These are phyloP conservation scores for Kuraishia cidri DNA, from an alignment of 805 yeast species.

Conservation along the genomic window DNA sequence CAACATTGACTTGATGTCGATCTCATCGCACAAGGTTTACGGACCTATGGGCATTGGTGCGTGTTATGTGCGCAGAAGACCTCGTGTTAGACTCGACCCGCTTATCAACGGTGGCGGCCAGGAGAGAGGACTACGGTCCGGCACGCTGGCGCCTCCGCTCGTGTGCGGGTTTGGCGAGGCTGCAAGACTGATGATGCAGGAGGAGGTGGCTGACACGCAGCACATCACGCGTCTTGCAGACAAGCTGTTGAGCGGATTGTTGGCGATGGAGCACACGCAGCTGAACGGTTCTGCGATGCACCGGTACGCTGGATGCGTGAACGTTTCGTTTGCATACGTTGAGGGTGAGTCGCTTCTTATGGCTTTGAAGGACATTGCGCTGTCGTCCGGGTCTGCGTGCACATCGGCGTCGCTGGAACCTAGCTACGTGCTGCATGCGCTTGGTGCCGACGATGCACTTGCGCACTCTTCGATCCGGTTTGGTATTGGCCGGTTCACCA, in stretches of 20 bases:
- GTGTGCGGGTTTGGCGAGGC: conserved; percentile 98
- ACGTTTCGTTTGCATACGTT: conserved; percentile 92
- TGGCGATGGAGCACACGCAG: conserved; percentile 81
- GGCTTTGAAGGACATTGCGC: conserved; percentile 96
- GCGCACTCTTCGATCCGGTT: conserved; percentile 98
- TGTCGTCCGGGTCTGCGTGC: conserved; percentile 96
- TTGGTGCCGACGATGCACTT: conserved; percentile 96
- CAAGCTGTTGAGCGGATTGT: conserved; percentile 62
- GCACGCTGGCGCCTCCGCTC: conserved; percentile 95
- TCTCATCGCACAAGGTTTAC: conserved; percentile 92
- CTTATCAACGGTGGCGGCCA: conserved; percentile 97
- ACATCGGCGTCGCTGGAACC: conserved; percentile 98
- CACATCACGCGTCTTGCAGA: conserved; percentile 68
- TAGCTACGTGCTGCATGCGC: conserved; percentile 90
- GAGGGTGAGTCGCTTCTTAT: conserved; percentile 96
- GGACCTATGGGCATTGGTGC: conserved; percentile 99
- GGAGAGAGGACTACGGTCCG: conserved; percentile 95
- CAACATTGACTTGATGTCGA: conserved; percentile 89
- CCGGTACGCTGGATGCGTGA: conserved; percentile 90
- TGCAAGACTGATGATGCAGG: conserved; percentile 71
- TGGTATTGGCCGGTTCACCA: conserved; percentile 95
- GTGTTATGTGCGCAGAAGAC: conserved; percentile 90
- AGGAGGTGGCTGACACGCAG: conserved; percentile 61
- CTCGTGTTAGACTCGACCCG: conserved; percentile 95
- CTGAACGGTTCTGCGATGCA: conserved; percentile 75